phyloP scores from a whole-genome alignment of 805 yeast genomes.

The Lachancea lanzarotensis region DNA sequence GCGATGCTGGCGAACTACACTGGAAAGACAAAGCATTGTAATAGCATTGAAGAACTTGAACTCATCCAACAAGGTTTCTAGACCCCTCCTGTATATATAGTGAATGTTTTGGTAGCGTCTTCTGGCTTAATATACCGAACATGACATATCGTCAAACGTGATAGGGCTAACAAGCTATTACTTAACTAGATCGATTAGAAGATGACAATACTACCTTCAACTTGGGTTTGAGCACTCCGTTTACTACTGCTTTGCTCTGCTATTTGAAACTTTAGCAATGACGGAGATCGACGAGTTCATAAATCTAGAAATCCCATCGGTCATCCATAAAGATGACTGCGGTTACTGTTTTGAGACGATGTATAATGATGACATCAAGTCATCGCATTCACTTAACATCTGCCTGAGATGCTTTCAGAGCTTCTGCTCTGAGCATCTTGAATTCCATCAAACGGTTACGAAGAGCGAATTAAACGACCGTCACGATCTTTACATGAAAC shows the following conservation, averaged over 20 bases:
- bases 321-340: constrained; percentile 82
- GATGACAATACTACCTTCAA: too few relatives aligned
- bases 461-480: constrained; percentile 31
- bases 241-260: too few relatives aligned
- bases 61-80: background rate
- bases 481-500: constrained; percentile 55
- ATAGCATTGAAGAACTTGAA: background rate
- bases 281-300: constrained; percentile 11
- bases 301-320: constrained; percentile 24
- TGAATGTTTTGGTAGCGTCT: background rate
- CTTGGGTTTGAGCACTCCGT: too few relatives aligned
- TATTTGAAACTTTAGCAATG: background rate
- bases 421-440: constrained; percentile 57
- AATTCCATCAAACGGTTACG: constrained; percentile 42
- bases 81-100: background rate
- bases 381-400: constrained; percentile 45
- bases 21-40: constrained; percentile 9
- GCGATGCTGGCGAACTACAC: constrained; percentile 11
- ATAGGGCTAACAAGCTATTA: background rate
- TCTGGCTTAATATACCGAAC: background rate
- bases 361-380: constrained; percentile 34
- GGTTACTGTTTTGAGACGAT: constrained; percentile 77
- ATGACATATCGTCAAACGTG: background rate
- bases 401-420: constrained; percentile 71
- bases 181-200: too few relatives aligned